Percentiles rank a stretch among this genome's conserved stretches.
Evolutionary conservation across 495 filamentous ascomycete genomes (phyloP).

Genomic region (Aspergillus biplanus): DNA sequence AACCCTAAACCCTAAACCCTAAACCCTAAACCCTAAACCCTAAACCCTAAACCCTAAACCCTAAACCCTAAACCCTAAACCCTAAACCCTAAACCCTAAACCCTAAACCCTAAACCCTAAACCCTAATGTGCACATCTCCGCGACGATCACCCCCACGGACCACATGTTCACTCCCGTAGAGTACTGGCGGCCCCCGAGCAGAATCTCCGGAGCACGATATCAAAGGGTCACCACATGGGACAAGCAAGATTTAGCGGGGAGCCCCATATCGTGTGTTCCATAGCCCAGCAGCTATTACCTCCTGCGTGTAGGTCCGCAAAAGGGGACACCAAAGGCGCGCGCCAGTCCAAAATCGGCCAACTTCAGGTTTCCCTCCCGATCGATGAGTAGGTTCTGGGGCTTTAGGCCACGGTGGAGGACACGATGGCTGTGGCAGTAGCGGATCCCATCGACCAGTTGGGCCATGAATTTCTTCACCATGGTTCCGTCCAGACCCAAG

Average conservation of each 20-base stretch:
- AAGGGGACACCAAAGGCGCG: conserved; percentile 95
- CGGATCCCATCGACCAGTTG: conserved; percentile 89
- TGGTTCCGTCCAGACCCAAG: conserved; percentile 82
- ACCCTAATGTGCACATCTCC: conserved; percentile 80
- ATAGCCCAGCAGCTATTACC: too few species aligned
- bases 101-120: not conserved
- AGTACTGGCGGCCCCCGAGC: conserved; percentile 95
- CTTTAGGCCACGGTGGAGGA: conserved; percentile 95
- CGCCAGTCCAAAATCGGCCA: conserved; percentile 96
- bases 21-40: not conserved
- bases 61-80: not conserved
- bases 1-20: not conserved
- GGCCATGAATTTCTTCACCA: conserved; percentile 98
- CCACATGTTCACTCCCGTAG: conserved; percentile 99
- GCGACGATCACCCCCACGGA: conserved; percentile 98
- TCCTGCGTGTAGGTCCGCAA: conserved; percentile 97
- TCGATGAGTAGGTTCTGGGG: conserved; percentile 97
- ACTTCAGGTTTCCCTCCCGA: conserved; percentile 91
- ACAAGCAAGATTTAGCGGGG: not conserved
- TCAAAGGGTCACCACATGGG: conserved; percentile 98
- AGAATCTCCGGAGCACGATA: conserved; percentile 98
- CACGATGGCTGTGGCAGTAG: conserved; percentile 94
- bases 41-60: not conserved
- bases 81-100: not conserved
- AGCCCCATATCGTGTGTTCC: too few species aligned